Evolutionary conservation across 768 basidiomycete species (phyloP).

Genomic region (Boletellus emodensis): DNA sequence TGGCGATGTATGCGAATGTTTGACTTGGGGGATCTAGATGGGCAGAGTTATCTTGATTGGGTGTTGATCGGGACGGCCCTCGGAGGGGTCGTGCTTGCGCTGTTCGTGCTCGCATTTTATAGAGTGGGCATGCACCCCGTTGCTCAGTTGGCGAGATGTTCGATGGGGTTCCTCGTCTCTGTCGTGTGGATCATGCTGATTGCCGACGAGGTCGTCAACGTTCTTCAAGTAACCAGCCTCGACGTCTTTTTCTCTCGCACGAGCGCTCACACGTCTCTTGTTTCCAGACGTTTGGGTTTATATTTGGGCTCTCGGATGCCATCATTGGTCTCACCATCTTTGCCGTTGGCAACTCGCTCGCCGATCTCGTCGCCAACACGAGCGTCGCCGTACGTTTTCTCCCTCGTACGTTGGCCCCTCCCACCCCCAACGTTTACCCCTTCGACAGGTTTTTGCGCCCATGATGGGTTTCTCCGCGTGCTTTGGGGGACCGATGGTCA

Average conservation of each 20-base stretch:
- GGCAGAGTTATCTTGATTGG: conserved; percentile 43
- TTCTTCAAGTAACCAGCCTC: conserved; percentile 65
- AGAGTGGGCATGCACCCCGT: conserved; percentile 54
- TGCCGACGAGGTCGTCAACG: conserved; percentile 91
- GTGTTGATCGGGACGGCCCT: conserved; percentile 51
- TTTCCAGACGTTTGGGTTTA: conserved; percentile 80
- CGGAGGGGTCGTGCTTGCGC: conserved; percentile 50
- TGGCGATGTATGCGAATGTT: neutral
- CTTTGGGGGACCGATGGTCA: conserved; percentile 91
- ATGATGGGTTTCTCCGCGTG: conserved; percentile 96
- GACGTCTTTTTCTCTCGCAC: neutral
- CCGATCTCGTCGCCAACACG: conserved; percentile 96
- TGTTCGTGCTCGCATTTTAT: conserved; percentile 57
- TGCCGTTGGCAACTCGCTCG: conserved; percentile 92
- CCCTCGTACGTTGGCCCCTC: neutral
- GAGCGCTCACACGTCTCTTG: conserved; percentile 1
- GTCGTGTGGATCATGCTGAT: conserved; percentile 99
- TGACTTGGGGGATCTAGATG: conserved; percentile 20
- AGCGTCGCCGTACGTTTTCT: conserved; percentile 71
- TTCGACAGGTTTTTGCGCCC: conserved; percentile 68
- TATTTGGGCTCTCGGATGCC: conserved; percentile 94
- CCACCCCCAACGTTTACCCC: neutral
- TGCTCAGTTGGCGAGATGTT: conserved; percentile 69
- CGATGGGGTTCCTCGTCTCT: conserved; percentile 86
- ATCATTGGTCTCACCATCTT: conserved; percentile 97